These are phyloP conservation scores for Candida odintsovae DNA, from an alignment of 805 yeast genomes.

Conservation along the genomic window DNA sequence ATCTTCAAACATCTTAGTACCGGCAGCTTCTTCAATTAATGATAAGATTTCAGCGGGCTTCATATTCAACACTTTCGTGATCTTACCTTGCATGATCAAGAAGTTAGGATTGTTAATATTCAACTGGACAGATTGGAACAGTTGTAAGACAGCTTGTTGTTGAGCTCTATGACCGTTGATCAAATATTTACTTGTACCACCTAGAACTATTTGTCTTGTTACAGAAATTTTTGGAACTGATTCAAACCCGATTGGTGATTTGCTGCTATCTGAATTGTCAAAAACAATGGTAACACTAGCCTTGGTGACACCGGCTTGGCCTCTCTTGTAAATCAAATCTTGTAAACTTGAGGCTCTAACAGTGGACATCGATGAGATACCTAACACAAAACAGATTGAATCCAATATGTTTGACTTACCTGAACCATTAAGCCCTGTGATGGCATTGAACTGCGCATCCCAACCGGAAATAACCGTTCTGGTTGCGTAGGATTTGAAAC, in stretches of 20 bases:
- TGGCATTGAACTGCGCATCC: conserved; percentile 96
- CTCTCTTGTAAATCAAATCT: conserved; percentile 92
- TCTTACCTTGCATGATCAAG: conserved; percentile 97
- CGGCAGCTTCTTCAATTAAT: conserved; percentile 96
- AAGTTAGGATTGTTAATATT: conserved; percentile 97
- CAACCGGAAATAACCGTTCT: conserved; percentile 93
- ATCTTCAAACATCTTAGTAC: conserved; percentile 93
- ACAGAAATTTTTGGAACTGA: conserved; percentile 74
- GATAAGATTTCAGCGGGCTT: conserved; percentile 86
- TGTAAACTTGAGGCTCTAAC: conserved; percentile 91
- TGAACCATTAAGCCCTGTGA: conserved; percentile 95
- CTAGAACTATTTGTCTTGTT: conserved; percentile 84
- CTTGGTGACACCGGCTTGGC: conserved; percentile 96
- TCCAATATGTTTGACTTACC: conserved; percentile 96
- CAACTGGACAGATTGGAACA: conserved; percentile 91
- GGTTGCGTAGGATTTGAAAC: conserved; percentile 95
- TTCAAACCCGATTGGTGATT: conserved; percentile 86
- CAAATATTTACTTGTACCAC: conserved; percentile 87
- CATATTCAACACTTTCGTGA: conserved; percentile 96
- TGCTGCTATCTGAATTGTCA: conserved; percentile 71
- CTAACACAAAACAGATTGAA: conserved; percentile 97
- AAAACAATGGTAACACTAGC: conserved; percentile 96
- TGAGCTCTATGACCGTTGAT: conserved; percentile 96
- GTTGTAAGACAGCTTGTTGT: conserved; percentile 82
- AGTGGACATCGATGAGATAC: conserved; percentile 90